These are phyloP conservation scores for Eimeria tenella DNA, from an alignment of 169 alveolate genomes.

Conservation along the genomic window DNA sequence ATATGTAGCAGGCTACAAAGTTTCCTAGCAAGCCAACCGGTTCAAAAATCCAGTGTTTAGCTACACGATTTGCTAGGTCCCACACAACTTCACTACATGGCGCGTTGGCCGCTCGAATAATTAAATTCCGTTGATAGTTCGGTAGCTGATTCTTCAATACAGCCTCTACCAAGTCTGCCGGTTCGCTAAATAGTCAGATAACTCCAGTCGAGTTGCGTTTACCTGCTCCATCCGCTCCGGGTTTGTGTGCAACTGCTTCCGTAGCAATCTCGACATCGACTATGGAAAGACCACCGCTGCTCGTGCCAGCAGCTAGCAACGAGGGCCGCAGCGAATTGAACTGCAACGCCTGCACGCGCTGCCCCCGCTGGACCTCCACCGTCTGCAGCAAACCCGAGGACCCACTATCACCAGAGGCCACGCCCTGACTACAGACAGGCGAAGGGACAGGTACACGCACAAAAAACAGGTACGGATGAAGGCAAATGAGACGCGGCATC, in stretches of 20 bases:
- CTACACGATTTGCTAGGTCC: no score
- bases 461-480: background rate
- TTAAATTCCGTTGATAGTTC: background rate
- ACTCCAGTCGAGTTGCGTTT: background rate
- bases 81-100: no score
- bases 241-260: conserved; percentile 64
- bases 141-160: background rate
- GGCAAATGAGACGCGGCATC: no score
- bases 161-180: background rate
- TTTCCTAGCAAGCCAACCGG: no score
- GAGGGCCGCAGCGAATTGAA: conserved; percentile 59
- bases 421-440: background rate
- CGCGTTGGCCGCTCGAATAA: background rate
- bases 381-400: conserved; percentile 17
- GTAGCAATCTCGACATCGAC: conserved; percentile 51
- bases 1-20: no score
- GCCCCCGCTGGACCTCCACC: background rate
- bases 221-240: conserved; percentile 51
- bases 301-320: conserved; percentile 75
- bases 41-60: no score
- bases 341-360: conserved; percentile 60
- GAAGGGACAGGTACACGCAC: background rate
- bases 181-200: background rate
- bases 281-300: conserved; percentile 66
- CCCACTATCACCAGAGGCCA: background rate